A percentile compares a stretch with the other conserved stretches of the same genome.
These are phyloP conservation scores for Miscanthus sacchariflorus DNA, from an alignment of 202 grass and related monocot genomes.

Conservation along the genomic window DNA sequence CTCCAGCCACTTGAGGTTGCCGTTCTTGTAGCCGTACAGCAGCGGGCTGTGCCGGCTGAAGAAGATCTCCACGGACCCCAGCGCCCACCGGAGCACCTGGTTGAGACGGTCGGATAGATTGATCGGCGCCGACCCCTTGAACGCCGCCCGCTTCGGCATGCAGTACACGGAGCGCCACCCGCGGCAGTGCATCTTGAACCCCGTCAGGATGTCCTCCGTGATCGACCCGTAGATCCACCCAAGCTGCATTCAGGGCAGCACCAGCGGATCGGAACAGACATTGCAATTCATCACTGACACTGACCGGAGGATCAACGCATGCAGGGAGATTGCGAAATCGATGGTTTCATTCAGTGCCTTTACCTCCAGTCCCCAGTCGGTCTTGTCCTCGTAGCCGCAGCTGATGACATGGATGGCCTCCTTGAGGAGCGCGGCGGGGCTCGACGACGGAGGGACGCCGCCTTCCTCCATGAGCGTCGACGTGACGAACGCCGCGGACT, in stretches of 20 bases:
- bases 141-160: conserved; percentile 87
- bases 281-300: not conserved
- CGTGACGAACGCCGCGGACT: conserved; percentile 92
- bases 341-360: not conserved
- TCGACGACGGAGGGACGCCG: conserved; percentile 92
- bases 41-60: conserved; percentile 94
- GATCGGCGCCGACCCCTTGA: conserved; percentile 98
- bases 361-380: conserved; percentile 95
- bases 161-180: conserved; percentile 99
- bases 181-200: conserved; percentile 99
- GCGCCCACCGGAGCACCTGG: conserved; percentile 98
- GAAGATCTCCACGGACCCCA: conserved; percentile 99
- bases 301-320: not conserved
- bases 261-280: no score
- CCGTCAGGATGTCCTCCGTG: conserved; percentile 97
- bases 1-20: conserved; percentile 99
- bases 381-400: conserved; percentile 99
- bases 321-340: not conserved
- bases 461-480: conserved; percentile 99
- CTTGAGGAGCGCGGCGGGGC: conserved; percentile 94
- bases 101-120: conserved; percentile 97
- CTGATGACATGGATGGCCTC: conserved; percentile 99
- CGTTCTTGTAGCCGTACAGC: conserved; percentile 93
- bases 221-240: conserved; percentile 99
- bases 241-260: conserved; percentile 51